A percentile compares a stretch with the other conserved stretches of the same genome.
Evolutionary conservation across 371 early-diverging fungal species (phyloP).

Genomic region (Smittium mucronatum): DNA sequence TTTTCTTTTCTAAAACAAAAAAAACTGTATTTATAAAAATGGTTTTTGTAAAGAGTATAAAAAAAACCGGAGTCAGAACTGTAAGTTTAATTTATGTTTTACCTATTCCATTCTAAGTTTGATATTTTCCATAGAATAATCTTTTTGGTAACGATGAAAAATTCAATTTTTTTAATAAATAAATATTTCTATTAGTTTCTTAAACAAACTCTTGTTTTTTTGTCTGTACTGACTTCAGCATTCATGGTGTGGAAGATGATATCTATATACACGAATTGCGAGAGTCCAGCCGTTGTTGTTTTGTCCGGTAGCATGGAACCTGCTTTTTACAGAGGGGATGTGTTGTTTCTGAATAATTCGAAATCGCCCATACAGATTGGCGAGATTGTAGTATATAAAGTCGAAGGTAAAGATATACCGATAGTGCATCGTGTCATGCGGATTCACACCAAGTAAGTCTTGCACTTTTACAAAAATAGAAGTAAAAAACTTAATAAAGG

Average conservation of each 20-base stretch:
- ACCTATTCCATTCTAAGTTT: background rate
- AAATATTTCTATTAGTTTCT: slow-evolving; percentile 17
- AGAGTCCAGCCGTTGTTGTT: slow-evolving; percentile 98
- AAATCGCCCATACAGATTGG: slow-evolving; percentile 66
- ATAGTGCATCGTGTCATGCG: slow-evolving; percentile 97
- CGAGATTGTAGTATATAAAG: slow-evolving; percentile 94
- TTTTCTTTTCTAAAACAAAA: too few relatives aligned
- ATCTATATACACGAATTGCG: slow-evolving; percentile 74
- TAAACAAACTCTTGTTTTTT: slow-evolving; percentile 60
- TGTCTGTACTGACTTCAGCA: slow-evolving; percentile 76
- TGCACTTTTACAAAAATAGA: background rate
- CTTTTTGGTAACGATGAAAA: too few relatives aligned
- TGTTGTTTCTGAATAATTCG: slow-evolving; percentile 70
- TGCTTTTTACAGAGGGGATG: slow-evolving; percentile 94
- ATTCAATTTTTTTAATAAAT: background rate
- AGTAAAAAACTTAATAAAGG: background rate
- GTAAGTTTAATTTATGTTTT: background rate
- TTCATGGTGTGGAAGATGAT: slow-evolving; percentile 96
- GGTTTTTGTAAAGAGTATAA: background rate
- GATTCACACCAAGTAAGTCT: slow-evolving; percentile 52
- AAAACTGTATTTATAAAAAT: background rate
- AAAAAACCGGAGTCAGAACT: background rate
- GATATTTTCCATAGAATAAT: background rate
- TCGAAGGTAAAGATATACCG: slow-evolving; percentile 83
- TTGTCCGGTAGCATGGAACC: slow-evolving; percentile 98